Base-by-base conservation (phyloP, 2,329 filamentous ascomycete species). In the Trichoderma koningii region DNA sequence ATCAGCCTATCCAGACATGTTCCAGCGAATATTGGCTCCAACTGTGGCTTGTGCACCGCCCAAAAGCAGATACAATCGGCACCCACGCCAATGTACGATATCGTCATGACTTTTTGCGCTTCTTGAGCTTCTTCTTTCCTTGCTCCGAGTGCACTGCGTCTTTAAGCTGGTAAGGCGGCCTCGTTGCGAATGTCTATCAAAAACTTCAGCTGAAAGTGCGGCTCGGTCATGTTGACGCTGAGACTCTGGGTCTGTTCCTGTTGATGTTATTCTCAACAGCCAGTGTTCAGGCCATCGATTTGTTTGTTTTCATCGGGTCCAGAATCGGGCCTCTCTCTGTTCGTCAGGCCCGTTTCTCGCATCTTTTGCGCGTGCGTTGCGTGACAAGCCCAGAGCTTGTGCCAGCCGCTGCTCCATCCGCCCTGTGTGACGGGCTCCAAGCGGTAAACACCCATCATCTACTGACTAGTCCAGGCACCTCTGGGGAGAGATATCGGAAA, bases 41-140 rank as follows among this genome's bases (percentile, higher is more conserved):
- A 44, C 19, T 60, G 63, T 61, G 63, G 63, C 63, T 65, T 60
- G 55, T 60, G 63, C 55, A 42, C 50, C 28, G 47, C 55, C 56
- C 28, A 61, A 61, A 38, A 59, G 38, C 7, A 55, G 63, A 44
- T 38, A 38, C 34, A 45, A 59, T 52, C 63, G 63, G 63, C 63
- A 55, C 17, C 41, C 53, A 50, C 63, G 44, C 47, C 45, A 60
- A 64, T 64, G 63, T 64, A 64, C 23, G 59, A 64, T 59, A 64
- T 64, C 63, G 63, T 64, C 63, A 64, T 64, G 63, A 52, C 47
- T 55, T 64, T 56, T 44, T 38, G n/a, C 9, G 26, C 14, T 17
- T 30, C 15, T 17, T 10, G 30, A 34, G 30, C 30, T 38, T 38
- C 10, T 38, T 38, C 14, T 38, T 14, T 38, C 30, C 6, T 30